Conservation (phyloP, 2,329 filamentous ascomycete genomes). For the Epichloe amarillans region DNA sequence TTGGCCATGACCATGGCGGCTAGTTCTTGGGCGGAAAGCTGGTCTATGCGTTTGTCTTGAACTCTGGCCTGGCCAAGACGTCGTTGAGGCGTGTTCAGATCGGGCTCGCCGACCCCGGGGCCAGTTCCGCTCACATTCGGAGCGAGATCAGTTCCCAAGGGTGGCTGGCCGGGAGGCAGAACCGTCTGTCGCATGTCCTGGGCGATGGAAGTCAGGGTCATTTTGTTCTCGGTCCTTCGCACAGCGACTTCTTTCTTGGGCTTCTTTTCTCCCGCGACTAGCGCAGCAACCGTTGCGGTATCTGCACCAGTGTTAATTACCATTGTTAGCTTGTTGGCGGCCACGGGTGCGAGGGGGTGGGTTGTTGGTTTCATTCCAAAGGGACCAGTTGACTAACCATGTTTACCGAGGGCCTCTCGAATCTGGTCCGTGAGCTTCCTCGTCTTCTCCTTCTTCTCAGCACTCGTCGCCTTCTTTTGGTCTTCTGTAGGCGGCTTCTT, state of each 20-base stretch:
- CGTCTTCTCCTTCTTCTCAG: not conserved
- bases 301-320: not conserved
- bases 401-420: not conserved
- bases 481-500: not conserved
- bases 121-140: not conserved
- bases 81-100: too few relatives aligned
- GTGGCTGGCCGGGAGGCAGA: not conserved
- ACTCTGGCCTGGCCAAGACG: not conserved
- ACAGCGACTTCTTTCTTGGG: not conserved
- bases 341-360: too few relatives aligned
- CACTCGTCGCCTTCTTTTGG: not conserved
- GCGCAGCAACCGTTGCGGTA: too few relatives aligned
- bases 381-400: not conserved
- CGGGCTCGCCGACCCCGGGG: not conserved
- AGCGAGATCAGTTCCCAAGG: not conserved
- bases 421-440: not conserved
- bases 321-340: too few relatives aligned
- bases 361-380: too few relatives aligned
- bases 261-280: not conserved
- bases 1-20: not conserved
- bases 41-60: constrained; percentile 1
- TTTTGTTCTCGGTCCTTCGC: not conserved
- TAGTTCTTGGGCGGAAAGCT: not conserved
- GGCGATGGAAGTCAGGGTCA: constrained; percentile 2
- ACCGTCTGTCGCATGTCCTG: not conserved